phyloP scores from a whole-genome alignment of 345 rosid genomes.

The Lumnitzera littorea region DNA sequence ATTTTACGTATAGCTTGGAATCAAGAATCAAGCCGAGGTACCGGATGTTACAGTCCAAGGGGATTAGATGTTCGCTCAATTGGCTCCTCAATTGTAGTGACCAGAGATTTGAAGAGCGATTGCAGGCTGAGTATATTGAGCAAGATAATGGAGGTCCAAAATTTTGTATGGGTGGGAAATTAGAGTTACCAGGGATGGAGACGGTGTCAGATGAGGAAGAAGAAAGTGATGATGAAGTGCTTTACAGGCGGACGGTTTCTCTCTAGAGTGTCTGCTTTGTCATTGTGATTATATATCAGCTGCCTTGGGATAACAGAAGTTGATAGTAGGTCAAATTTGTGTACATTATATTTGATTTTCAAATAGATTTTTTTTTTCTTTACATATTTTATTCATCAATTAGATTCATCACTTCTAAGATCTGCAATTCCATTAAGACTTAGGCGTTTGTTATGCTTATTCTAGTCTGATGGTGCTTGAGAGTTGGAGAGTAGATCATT shows the following conservation, averaged over 20 bases:
- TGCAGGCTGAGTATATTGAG: slow-evolving; percentile 69
- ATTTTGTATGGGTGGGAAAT: slow-evolving; percentile 72
- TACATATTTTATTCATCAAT: too few species aligned
- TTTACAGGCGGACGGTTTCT: slow-evolving; percentile 46
- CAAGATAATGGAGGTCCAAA: slow-evolving; percentile 55
- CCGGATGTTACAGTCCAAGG: slow-evolving; percentile 57
- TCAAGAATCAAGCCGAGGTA: slow-evolving; percentile 92
- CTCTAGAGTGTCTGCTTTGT: slow-evolving; percentile 15
- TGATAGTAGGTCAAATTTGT: too few species aligned
- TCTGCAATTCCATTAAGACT: too few species aligned
- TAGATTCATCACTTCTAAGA: too few species aligned
- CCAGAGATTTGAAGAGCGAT: slow-evolving; percentile 80
- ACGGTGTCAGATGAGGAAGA: slow-evolving; percentile 71
- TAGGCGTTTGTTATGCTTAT: too few species aligned
- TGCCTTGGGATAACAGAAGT: too few species aligned
- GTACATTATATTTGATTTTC: too few species aligned
- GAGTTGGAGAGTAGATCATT: too few species aligned
- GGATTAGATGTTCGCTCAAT: slow-evolving; percentile 66
- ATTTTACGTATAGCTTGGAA: slow-evolving; percentile 89
- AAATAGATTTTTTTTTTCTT: too few species aligned
- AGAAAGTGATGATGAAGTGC: slow-evolving; percentile 66
- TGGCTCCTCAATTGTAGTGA: slow-evolving; percentile 95
- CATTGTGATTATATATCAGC: too few species aligned
- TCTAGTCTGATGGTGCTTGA: too few species aligned
- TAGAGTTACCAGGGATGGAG: slow-evolving; percentile 59